Percentiles rank a stretch among this genome's conserved stretches.
Conservation (phyloP, 352 stramenopile genomes). For the Halophytophthora batemanensis region DNA sequence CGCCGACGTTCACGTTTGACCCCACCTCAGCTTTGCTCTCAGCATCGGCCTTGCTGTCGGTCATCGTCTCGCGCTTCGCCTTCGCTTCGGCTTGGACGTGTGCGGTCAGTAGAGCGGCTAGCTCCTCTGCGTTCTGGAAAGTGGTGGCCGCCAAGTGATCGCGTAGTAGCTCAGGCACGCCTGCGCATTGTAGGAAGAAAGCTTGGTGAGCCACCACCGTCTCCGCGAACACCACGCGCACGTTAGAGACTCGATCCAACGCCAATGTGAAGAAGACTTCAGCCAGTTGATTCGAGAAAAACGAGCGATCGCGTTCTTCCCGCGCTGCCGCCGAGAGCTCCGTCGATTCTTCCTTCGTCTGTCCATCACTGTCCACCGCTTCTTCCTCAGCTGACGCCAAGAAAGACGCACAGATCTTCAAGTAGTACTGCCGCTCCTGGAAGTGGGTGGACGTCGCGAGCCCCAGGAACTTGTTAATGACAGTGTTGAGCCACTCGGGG, state of each 20-base stretch:
- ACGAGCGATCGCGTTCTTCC: constrained; percentile 10
- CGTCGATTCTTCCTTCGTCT: constrained; percentile 5
- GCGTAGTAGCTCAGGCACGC: constrained; percentile 27
- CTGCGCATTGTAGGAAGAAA: constrained; percentile 28
- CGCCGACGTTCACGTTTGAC: background rate
- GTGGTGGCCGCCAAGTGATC: constrained; percentile 17
- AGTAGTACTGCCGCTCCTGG: constrained; percentile 65
- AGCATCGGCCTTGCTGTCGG: constrained; percentile 6
- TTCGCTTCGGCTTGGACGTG: constrained; percentile 15
- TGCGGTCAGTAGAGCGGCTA: constrained; percentile 25
- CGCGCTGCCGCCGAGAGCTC: constrained; percentile 5
- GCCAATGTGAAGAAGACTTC: constrained; percentile 56
- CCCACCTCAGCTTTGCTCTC: constrained; percentile 6
- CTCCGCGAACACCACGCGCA: constrained; percentile 60
- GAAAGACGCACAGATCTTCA: constrained; percentile 64
- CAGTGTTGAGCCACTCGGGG: constrained; percentile 38
- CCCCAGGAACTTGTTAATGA: constrained; percentile 48
- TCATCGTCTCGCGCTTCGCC: too few species aligned
- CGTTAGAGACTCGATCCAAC: constrained; percentile 67
- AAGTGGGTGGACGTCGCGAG: constrained; percentile 57
- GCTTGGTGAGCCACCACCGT: constrained; percentile 41
- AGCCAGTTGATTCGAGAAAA: constrained; percentile 54
- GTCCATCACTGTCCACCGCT: constrained; percentile 1
- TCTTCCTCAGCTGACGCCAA: constrained; percentile 16
- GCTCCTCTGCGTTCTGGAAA: constrained; percentile 24